Base-by-base conservation (phyloP, 2,329 filamentous ascomycete genomes). In the Cladosporium sphaerospermum region DNA sequence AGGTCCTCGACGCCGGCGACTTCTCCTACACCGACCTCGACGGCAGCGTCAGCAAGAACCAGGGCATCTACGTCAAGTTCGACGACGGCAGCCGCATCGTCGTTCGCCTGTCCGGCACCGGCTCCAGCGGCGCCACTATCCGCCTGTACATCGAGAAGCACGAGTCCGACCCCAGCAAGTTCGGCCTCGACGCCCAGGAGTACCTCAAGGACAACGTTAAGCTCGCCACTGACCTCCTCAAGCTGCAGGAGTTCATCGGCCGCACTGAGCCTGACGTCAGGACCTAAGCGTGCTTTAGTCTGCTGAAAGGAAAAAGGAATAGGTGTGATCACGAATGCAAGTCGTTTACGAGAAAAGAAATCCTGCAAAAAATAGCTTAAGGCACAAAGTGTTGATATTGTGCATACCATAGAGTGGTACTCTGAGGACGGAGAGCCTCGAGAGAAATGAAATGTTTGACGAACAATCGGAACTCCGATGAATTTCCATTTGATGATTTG, bases 1-100 rank as follows among this genome's bases (percentile, higher is more conserved):
- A 89, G 67, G 89, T 96, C 41, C 77, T 83, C 46, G 88, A 95
- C 64, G 92, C 91, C 6, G 93, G 91, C 61, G 91, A 99, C 80
- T 99, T 99, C 73, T 89, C 89, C 32, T 99, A 99, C 81, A 97
- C 89, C 8, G 93, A 99, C 68, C 84, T 99, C n/a, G 93, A 99
- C 67, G 93, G 92, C 57, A 96, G 89, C 60, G 89, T 97, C 52
- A 87, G 89, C 67, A 89, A 90, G 69, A 95, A 96, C 78, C 93
- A 99, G 77, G 93, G 93, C 60, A 84, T 99, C 62, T 99, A 88
- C 69, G 88, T 91, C 70, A 88, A 88, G 72, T 97, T 97, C 73
- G 89, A 90, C 52, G 91, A 95, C 55, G 92, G 92, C 58, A 96
- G 89, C 75, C 87, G 93, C 62, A 92, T 97, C 56, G 90, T 99